Conservation (phyloP, 1,284 basidiomycete genomes). For the Boletellus sp. region DNA sequence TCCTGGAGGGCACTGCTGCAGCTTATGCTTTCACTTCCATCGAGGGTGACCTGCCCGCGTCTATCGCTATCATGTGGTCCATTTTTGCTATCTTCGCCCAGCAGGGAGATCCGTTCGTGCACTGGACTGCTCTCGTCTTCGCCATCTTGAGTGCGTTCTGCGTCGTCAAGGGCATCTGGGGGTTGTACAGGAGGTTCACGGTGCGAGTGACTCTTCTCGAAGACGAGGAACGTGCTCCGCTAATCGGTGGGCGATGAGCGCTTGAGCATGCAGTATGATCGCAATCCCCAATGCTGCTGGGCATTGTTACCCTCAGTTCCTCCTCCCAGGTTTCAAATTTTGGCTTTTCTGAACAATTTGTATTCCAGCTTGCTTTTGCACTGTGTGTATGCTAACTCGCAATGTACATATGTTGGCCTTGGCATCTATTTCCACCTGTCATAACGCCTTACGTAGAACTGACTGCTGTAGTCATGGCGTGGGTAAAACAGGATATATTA, state of each 20-base stretch:
- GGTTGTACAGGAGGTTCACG: slow-evolving; percentile 43
- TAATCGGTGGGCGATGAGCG: slow-evolving; percentile 47
- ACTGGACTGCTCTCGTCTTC: slow-evolving; percentile 86
- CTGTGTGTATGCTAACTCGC: slow-evolving; percentile 8
- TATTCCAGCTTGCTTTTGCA: not conserved
- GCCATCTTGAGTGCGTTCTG: slow-evolving; percentile 82
- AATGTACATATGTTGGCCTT: not conserved
- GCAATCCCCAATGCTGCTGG: not conserved
- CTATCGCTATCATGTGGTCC: slow-evolving; percentile 81
- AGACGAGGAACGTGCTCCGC: slow-evolving; percentile 85
- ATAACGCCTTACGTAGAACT: not conserved
- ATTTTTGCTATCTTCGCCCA: slow-evolving; percentile 83
- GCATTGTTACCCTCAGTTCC: not conserved
- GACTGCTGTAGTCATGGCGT: slow-evolving; percentile 12
- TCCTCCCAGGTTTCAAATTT: not conserved
- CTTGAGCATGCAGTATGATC: not conserved
- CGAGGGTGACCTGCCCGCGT: slow-evolving; percentile 89
- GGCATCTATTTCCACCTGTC: not conserved
- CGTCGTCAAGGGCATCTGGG: slow-evolving; percentile 71
- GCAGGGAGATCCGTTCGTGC: slow-evolving; percentile 66
- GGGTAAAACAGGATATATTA: slow-evolving; percentile 16
- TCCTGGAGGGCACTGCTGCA: slow-evolving; percentile 89
- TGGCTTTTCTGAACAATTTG: slow-evolving; percentile 7
- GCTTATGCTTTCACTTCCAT: slow-evolving; percentile 87
- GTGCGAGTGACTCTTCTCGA: slow-evolving; percentile 53